These are phyloP conservation scores for Exserohilum turcica DNA, from an alignment of 2,329 filamentous ascomycete species.

Conservation along the genomic window DNA sequence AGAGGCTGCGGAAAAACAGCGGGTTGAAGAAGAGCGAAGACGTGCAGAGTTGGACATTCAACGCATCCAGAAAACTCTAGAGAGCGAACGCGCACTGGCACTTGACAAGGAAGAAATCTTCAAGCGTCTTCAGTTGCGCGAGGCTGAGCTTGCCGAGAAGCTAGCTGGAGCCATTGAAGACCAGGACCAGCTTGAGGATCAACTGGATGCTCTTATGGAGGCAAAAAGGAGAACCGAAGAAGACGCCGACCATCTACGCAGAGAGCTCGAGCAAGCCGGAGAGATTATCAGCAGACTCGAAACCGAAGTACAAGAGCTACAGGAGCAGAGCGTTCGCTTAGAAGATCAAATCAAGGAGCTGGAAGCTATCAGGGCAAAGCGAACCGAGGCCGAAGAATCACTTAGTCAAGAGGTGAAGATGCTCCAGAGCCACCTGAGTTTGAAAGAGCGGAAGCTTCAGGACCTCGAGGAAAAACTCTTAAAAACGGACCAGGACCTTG, in stretches of 20 bases:
- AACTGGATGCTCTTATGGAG: constrained; percentile 84
- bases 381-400: constrained; percentile 75
- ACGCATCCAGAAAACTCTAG: constrained; percentile 88
- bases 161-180: constrained; percentile 89
- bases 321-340: constrained; percentile 69
- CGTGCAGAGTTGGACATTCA: constrained; percentile 86
- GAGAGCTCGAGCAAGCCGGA: constrained; percentile 89
- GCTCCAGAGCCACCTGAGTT: constrained; percentile 83
- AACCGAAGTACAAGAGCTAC: constrained; percentile 78
- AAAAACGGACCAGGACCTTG: constrained; percentile 84
- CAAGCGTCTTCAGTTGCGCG: constrained; percentile 89
- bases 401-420: constrained; percentile 86
- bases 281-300: constrained; percentile 85
- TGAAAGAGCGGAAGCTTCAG: constrained; percentile 88
- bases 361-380: constrained; percentile 71
- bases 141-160: constrained; percentile 90
- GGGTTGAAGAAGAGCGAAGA: constrained; percentile 87
- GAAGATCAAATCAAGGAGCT: constrained; percentile 74
- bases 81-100: constrained; percentile 93
- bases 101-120: constrained; percentile 99
- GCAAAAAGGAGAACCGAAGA: constrained; percentile 89
- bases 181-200: constrained; percentile 90
- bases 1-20: constrained; percentile 75
- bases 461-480: constrained; percentile 85
- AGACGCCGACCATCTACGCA: constrained; percentile 76